Evolutionary conservation across 805 yeast genomes (phyloP), one percentile per base, ranked within the genome.

Genomic region (Torulaspora microellipsoides): DNA sequence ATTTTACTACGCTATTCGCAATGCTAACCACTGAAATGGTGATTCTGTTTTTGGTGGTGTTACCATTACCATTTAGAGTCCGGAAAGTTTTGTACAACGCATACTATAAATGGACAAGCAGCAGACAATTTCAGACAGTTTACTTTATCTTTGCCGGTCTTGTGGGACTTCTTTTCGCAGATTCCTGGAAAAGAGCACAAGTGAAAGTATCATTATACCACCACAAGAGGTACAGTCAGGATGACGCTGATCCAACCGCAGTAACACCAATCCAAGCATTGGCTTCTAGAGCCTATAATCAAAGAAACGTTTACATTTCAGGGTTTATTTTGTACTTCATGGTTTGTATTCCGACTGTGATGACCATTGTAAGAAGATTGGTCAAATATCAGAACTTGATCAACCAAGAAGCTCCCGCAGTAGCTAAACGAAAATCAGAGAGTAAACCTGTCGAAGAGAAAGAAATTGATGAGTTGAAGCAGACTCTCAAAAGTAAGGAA

Each of bases 281-380:
- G 50, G 85, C 83, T 4, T 67, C 77, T 36, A 76, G 80, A 47
- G 80, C 81, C 45, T 80, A 78, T 53, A 71, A 80, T 31, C 85
- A 80, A 59, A 69, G 86, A 57, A 80, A 80, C 51, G 67, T 78
- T 33, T 80, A 80, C 58, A 70, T 80, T 42, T 72, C 80, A 12
- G 86, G 85, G 8, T 82, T 81, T 8, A 80, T 79, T 4, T 60
- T 80, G 46, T 80, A 76, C 60, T 70, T 78, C 54, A 69, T 66
- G 45, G 50, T 80, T 37, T 77, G 81, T 8, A 78, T 79, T 44
- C 71, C 70, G 30, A 77, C 82, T 0, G 77, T 78, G 36, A 65
- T 75, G 50, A 70, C 73, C 31, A 71, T 80, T 41, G 69, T 80
- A 36, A 69, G 67, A 47, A 76, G 78, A 59, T 64, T 80, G 60